Percentiles rank a stretch among this genome's conserved stretches.
Evolutionary conservation across 1,284 basidiomycete genomes (phyloP).

Genomic region (Rhodotorula sp.): DNA sequence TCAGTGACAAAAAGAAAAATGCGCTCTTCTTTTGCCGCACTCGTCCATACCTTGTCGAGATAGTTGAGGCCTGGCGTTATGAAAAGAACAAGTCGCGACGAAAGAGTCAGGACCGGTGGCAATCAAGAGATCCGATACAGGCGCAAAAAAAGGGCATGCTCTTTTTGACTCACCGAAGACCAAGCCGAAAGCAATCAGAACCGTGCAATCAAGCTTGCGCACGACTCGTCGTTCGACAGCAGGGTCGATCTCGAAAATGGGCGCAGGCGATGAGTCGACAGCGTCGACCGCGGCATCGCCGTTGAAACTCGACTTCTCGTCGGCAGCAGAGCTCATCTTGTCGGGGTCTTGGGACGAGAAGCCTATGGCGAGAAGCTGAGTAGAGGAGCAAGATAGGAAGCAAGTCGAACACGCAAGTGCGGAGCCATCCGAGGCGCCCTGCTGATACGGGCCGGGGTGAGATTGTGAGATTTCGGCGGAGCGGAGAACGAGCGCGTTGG

Average conservation of each 20-base stretch:
- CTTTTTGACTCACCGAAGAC: neutral
- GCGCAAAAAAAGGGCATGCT: neutral
- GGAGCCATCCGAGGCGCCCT: too few species aligned
- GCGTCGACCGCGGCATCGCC: neutral
- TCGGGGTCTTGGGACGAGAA: neutral
- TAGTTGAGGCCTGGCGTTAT: neutral
- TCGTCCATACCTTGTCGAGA: constrained; percentile 7
- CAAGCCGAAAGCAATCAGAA: constrained; percentile 19
- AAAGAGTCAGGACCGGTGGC: neutral
- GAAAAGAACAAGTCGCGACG: neutral
- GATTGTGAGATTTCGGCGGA: neutral
- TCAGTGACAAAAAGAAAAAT: too few species aligned
- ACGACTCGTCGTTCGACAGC: constrained; percentile 22
- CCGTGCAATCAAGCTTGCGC: constrained; percentile 41
- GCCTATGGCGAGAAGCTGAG: neutral
- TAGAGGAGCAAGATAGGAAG: neutral
- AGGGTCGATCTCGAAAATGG: constrained; percentile 18
- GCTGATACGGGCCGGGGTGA: too few species aligned
- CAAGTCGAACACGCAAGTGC: too few species aligned
- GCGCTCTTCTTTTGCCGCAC: neutral
- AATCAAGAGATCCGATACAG: neutral
- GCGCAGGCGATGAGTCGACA: neutral
- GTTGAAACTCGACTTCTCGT: constrained; percentile 7
- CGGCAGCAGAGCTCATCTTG: neutral
- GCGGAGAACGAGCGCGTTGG: neutral